A percentile compares a stretch with the other conserved stretches of the same genome.
These are phyloP conservation scores for Scopulariopsis brevicaulis DNA, from an alignment of 2,329 filamentous ascomycete genomes.

Conservation along the genomic window DNA sequence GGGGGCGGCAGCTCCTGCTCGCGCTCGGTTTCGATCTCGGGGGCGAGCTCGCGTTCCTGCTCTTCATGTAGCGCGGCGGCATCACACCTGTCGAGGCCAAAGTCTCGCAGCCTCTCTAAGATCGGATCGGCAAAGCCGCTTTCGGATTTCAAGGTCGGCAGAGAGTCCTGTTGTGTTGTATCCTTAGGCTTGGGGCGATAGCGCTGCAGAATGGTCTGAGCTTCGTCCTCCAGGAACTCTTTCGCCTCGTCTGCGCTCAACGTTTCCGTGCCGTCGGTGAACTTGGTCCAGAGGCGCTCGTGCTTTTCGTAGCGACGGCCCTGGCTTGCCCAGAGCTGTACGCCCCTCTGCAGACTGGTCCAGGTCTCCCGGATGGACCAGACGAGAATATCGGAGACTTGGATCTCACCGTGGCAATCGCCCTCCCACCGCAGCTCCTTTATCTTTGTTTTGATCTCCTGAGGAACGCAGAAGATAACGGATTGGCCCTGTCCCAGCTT, in stretches of 20 bases:
- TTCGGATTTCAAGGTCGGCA: background rate
- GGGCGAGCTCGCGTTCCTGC: slow-evolving; percentile 56
- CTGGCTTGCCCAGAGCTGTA: slow-evolving; percentile 51
- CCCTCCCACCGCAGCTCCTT: slow-evolving; percentile 7
- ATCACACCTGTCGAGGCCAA: background rate
- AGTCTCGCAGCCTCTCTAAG: background rate
- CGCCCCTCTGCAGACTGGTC: slow-evolving; percentile 30
- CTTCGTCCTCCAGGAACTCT: slow-evolving; percentile 43
- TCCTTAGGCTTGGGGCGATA: too few relatives aligned
- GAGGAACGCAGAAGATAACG: slow-evolving; percentile 46
- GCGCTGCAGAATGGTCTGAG: slow-evolving; percentile 34
- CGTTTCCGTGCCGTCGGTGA: background rate
- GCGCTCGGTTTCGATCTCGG: slow-evolving; percentile 50
- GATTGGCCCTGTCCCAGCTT: slow-evolving; percentile 57
- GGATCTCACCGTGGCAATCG: slow-evolving; percentile 18
- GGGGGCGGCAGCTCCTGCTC: slow-evolving; percentile 36
- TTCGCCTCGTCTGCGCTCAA: slow-evolving; percentile 19
- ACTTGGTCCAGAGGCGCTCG: slow-evolving; percentile 18
- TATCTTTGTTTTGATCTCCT: slow-evolving; percentile 48
- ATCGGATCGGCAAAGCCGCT: background rate
- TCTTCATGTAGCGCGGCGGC: slow-evolving; percentile 44
- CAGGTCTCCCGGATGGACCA: slow-evolving; percentile 52
- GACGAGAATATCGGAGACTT: slow-evolving; percentile 40
- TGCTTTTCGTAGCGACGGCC: slow-evolving; percentile 38
- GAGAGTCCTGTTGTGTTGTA: too few relatives aligned